Conservation (phyloP, 2,329 filamentous ascomycete species). For the Escovopsis weberi region DNA sequence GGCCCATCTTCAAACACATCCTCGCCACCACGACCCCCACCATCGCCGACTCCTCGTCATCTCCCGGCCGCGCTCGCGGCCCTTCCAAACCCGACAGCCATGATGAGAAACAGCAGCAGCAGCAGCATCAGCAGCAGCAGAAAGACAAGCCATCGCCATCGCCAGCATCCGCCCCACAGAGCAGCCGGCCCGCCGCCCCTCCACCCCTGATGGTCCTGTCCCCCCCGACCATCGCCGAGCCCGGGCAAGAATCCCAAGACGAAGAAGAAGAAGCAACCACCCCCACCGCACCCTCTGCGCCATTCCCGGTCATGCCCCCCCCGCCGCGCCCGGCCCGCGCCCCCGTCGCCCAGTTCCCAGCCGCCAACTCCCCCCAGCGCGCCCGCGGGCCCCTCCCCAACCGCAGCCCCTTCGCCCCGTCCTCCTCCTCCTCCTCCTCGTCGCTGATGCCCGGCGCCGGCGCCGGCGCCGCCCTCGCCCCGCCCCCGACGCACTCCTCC, state of each 20-base stretch:
- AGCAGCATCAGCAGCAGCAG: background rate
- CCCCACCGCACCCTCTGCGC: conserved; percentile 18
- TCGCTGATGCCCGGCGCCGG: no score
- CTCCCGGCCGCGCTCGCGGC: background rate
- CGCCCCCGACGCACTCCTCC: conserved; percentile 38
- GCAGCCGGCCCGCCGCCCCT: conserved; percentile 12
- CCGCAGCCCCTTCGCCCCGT: conserved; percentile 17
- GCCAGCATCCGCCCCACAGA: conserved; percentile 19
- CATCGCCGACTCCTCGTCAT: background rate
- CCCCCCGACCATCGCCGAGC: conserved; percentile 11
- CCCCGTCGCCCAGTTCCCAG: conserved; percentile 32
- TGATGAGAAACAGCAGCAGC: background rate
- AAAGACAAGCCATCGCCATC: conserved; percentile 12
- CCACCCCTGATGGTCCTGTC: conserved; percentile 15
- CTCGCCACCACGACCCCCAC: conserved; percentile 1
- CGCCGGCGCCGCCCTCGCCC: conserved; percentile 41
- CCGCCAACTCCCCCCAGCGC: conserved; percentile 36
- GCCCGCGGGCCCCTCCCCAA: conserved; percentile 28
- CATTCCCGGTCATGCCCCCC: conserved; percentile 27
- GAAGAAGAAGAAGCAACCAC: conserved; percentile 32
- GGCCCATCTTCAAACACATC: conserved; percentile 8
- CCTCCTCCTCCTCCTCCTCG: no score
- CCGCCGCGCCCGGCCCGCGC: conserved; percentile 16
- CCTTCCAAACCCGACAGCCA: no score
- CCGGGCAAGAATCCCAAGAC: conserved; percentile 12